Base-by-base conservation (phyloP, 2,329 filamentous ascomycete species). In the Penicillium janthinellum region DNA sequence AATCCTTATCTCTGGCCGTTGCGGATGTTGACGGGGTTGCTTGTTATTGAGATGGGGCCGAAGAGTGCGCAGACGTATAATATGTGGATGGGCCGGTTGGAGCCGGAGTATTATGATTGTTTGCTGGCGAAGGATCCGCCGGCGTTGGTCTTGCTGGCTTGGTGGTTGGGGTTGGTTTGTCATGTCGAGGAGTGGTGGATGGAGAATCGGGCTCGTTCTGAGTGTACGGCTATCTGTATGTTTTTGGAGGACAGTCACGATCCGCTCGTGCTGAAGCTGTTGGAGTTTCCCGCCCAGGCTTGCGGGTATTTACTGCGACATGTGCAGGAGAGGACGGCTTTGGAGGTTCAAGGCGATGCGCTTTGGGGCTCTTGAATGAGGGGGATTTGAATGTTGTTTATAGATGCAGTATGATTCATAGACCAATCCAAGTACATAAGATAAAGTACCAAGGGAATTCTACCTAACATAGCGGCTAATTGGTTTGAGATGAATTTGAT, bases 1-100 rank as follows among this genome's bases (percentile, higher is more conserved):
- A 77, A 75, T 44, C 71, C 75, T 0, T 79, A 74, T 56, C 65
- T 75, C n/a, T 75, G 70, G 68, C 73, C 75, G 1, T 63, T 76
- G 53, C 66, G 73, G 2, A 73, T 75, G 66, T 63, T 79, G 14
- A 67, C 70, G 8, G 61, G 62, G 3, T 55, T 79, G n/a, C 63
- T 79, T 10, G 44, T 60, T 4, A 56, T 75, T 5, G 69, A 74
- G 44, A 63, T 64, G 4, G 59, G 54, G 1, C 51, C 64, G 10
- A 58, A 61, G 34, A 72, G 65, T 49, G 68, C 72, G 34, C 45
- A 44, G 15, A 67, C 67, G 44, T 72, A 72, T 49, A 65, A 67
- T 25, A 68, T 65, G 12, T 77, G 72, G 63, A 77, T 76, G 72
- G 75, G 74, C 8, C 66, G 72, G 12, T 45, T 77, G 15, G 52